Evolutionary conservation across 768 basidiomycete species (phyloP), one percentile per base, ranked within the genome.

Genomic region (Lentinula sp.): DNA sequence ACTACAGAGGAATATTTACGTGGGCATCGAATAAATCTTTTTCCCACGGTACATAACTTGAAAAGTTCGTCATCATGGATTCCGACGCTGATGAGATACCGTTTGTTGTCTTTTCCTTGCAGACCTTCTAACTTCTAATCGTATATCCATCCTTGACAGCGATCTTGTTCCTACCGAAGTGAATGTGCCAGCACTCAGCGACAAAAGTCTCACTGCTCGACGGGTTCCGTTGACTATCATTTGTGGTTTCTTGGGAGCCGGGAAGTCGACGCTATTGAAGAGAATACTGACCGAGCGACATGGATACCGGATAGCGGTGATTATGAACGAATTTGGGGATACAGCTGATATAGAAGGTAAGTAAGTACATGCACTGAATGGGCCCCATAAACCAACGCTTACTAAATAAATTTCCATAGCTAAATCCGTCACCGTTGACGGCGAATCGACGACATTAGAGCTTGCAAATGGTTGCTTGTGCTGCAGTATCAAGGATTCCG

Each of bases 321-420:
- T 96, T 64, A 95, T 97, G 93, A 97, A 96, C 69, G 94, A 95
- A 73, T 98, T 98, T 70, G 96, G 94, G 8, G 95, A 97, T 70
- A 95, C 95, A 18, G 92, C 93, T 43, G 55, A 56, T 45, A 56
- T 56, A 1, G 55, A 56, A 43, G 55, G 55, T 56, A 39, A 23
- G 37, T 56, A 4, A 66, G 91, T 92, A 67, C 69, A 86, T 48
- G 18, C 13, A n/a, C 42, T 6, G 7, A 39, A 9, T 13, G 7
- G 13, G 37, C 37, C 37, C 16, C n/a, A n/a, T 2, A 43, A 41
- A 1, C 39, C 39, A 41, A 41, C 4, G 15, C 42, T 43, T 43
- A 43, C 42, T 43, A 43, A 15, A 6, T n/a, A 20, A 48, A 48
- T 48, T 16, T 36, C 23, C 58, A 33, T 72, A 96, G 94, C 92